Percentiles rank a stretch among this genome's conserved stretches.
These are phyloP conservation scores for Eucalyptus melliodora DNA, from an alignment of 345 rosid species.

Conservation along the genomic window DNA sequence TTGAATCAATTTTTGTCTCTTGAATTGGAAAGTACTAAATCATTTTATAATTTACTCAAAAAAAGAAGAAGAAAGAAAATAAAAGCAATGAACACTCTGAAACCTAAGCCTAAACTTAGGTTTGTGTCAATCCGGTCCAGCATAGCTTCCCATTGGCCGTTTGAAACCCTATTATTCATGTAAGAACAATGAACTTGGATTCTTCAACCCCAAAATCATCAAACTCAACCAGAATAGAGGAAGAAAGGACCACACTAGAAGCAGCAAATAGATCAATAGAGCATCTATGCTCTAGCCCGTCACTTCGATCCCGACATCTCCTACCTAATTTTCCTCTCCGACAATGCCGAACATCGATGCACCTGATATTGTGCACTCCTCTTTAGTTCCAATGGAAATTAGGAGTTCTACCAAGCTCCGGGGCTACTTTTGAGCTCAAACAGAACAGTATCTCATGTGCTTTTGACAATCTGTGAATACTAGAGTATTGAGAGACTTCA, in stretches of 20 bases:
- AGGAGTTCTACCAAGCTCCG: neutral
- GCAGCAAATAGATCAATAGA: neutral
- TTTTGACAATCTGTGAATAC: neutral
- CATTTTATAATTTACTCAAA: neutral
- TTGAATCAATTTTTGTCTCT: neutral
- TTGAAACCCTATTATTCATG: neutral
- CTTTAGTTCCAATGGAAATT: neutral
- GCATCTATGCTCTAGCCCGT: neutral
- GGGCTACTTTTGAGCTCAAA: neutral
- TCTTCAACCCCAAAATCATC: neutral
- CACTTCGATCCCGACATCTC: neutral
- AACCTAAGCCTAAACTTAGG: neutral
- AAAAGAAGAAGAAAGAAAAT: neutral
- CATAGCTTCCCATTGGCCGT: neutral
- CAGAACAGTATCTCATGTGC: neutral
- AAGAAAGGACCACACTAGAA: neutral
- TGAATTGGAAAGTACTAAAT: neutral
- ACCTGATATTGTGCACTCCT: neutral
- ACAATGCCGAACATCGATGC: neutral
- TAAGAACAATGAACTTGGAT: neutral
- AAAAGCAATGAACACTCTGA: neutral
- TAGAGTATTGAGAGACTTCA: neutral
- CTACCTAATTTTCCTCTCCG: neutral
- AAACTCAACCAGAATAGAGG: neutral
- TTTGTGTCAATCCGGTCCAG: neutral